Conservation (phyloP, 192 early-diverging fungal genomes). For the Coemansia guatemalensis region DNA sequence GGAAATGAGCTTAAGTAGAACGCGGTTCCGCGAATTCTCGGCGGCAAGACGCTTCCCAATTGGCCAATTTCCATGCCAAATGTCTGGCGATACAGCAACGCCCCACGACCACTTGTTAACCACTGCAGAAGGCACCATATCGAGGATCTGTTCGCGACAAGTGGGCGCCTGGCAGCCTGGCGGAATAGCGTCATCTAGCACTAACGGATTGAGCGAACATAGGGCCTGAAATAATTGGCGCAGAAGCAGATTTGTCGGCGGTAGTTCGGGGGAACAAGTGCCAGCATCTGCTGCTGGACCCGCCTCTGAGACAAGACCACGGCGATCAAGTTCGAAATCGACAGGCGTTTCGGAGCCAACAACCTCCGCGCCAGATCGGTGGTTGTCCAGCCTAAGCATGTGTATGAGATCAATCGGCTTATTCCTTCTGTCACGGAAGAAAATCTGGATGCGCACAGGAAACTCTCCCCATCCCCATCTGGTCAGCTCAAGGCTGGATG, state of each 20-base stretch:
- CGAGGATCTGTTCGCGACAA: conserved; percentile 11
- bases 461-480: conserved; percentile 97
- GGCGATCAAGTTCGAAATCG: conserved; percentile 82
- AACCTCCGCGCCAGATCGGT: conserved; percentile 64
- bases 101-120: conserved; percentile 32
- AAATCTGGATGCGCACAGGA: conserved; percentile 77
- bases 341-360: conserved; percentile 72
- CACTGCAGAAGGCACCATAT: conserved; percentile 12
- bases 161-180: conserved; percentile 1
- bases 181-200: conserved; percentile 25
- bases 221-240: conserved; percentile 8
- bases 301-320: conserved; percentile 12
- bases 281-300: background rate
- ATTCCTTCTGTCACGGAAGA: conserved; percentile 80
- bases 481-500: conserved; percentile 79
- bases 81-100: conserved; percentile 25
- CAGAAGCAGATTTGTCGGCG: conserved; percentile 14
- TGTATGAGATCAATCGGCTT: conserved; percentile 86
- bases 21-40: conserved; percentile 33
- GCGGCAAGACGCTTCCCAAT: conserved; percentile 36
- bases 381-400: conserved; percentile 75
- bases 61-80: conserved; percentile 32
- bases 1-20: conserved; percentile 5
- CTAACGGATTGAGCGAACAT: conserved; percentile 26
- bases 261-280: background rate